Base-by-base conservation (phyloP, 208 protist genomes). In the Crithidia fasciculata region DNA sequence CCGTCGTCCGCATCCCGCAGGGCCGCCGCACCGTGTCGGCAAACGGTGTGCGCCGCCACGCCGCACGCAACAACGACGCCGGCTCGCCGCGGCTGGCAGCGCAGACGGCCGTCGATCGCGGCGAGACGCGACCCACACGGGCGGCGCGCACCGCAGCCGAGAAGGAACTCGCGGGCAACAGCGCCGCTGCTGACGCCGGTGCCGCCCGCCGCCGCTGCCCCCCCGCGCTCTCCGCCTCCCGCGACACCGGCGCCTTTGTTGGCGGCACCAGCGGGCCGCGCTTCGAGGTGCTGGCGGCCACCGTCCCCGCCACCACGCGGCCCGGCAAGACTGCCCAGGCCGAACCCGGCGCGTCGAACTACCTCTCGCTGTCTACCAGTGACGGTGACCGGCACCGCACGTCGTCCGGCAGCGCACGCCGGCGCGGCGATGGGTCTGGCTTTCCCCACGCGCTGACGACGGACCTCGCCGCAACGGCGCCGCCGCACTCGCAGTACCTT, bases 1-100 rank as follows among this genome's bases (percentile, higher is more conserved):
- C 43, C 39, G 58, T 74, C 2, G 16, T 69, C 10, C 74, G 52
- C 44, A 59, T 63, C 10, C 12, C 52, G 60, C 58, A 69, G 16
- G 45, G 36, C 8, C 67, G 74, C n/a, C 67, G 67, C 37, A 64
- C 74, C 59, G 53, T 63, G 54, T 79, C 74, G 6, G 74, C 60
- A 19, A 50, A 50, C 37, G 60, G 44, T 16, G 44, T 44, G 12
- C 60, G 39, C 7, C 67, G 61, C 37, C 59, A 68, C 5, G 19
- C 53, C 15, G 19, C 36, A 49, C 67, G 41, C 3, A 37, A 12
- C n/a, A 37, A 18, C 16, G 67, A 69, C 8, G 39, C 15, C 37
- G 59, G 12, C 36, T 44, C 50, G 10, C 59, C 45, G 50, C 52
- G 37, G 4, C 12, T 45, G 10, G 10, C n/a, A 10, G 47, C n/a